phyloP scores from a whole-genome alignment of 495 filamentous ascomycete species.

The Aspergillus bridgeri region DNA sequence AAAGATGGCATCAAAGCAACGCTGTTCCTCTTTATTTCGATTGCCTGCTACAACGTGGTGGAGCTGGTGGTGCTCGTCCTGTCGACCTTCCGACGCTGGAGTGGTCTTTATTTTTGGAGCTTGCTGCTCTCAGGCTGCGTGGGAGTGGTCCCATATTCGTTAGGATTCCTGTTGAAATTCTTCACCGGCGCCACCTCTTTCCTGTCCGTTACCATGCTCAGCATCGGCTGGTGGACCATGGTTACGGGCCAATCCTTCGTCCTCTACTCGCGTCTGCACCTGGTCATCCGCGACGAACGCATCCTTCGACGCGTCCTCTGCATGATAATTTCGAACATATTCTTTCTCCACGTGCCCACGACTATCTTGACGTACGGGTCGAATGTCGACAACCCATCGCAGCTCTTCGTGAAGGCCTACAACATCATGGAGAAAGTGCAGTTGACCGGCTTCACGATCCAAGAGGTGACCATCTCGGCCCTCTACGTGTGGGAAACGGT shows the following conservation, averaged over 20 bases:
- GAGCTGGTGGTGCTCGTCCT: constrained; percentile 49
- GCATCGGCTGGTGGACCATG: constrained; percentile 53
- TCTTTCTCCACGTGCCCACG: constrained; percentile 48
- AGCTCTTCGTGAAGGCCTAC: constrained; percentile 41
- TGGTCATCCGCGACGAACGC: constrained; percentile 45
- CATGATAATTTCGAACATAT: constrained; percentile 44
- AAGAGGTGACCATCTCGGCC: constrained; percentile 55
- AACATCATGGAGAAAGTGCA: constrained; percentile 56
- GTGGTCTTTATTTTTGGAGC: constrained; percentile 54
- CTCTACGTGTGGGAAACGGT: constrained; percentile 56
- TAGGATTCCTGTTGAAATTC: constrained; percentile 52
- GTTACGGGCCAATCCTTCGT: constrained; percentile 52
- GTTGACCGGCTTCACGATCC: constrained; percentile 53
- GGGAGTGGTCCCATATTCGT: constrained; percentile 46
- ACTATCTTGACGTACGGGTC: constrained; percentile 49
- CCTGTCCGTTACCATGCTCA: constrained; percentile 43
- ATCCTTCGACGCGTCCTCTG: constrained; percentile 37
- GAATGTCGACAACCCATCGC: constrained; percentile 30
- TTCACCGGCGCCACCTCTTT: constrained; percentile 34
- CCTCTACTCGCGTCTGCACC: constrained; percentile 49
- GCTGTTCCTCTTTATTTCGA: constrained; percentile 43
- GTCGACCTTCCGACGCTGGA: constrained; percentile 49
- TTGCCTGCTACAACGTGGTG: constrained; percentile 50
- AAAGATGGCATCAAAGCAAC: constrained; percentile 26
- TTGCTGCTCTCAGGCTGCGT: constrained; percentile 43